phyloP scores from a whole-genome alignment of 2,329 filamentous ascomycete genomes.

The Aspergillus cejpii region DNA sequence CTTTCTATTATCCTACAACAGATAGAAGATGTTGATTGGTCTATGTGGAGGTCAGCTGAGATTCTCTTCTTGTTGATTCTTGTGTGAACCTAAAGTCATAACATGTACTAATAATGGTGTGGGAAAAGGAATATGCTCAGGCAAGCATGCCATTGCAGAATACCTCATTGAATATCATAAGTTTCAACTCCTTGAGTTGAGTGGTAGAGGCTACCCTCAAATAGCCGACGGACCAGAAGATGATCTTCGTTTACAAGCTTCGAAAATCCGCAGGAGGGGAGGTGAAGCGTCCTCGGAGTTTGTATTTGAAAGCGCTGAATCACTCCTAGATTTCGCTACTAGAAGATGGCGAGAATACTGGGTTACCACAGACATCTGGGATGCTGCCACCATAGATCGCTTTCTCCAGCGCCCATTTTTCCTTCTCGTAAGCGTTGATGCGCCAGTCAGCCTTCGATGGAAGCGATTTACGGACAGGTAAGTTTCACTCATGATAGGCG shows the following conservation, averaged over 20 bases:
- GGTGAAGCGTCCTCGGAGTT: slow-evolving; percentile 18
- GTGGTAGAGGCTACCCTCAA: slow-evolving; percentile 21
- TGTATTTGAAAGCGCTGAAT: slow-evolving; percentile 57
- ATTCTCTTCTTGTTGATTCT: neutral
- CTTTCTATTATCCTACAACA: slow-evolving; percentile 1
- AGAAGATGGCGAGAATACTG: slow-evolving; percentile 74
- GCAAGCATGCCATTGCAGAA: slow-evolving; percentile 81
- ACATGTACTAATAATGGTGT: slow-evolving; percentile 12
- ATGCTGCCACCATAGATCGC: slow-evolving; percentile 64
- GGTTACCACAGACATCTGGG: slow-evolving; percentile 77
- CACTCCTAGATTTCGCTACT: slow-evolving; percentile 78
- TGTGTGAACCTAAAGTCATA: neutral
- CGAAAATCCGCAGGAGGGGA: slow-evolving; percentile 16
- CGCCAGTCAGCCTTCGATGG: slow-evolving; percentile 79
- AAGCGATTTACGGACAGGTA: slow-evolving; percentile 61
- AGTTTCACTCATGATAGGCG: slow-evolving; percentile 27
- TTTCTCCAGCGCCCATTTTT: slow-evolving; percentile 82
- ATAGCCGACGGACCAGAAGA: slow-evolving; percentile 23
- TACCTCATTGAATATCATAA: slow-evolving; percentile 79
- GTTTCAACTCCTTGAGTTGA: slow-evolving; percentile 67
- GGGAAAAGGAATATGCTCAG: slow-evolving; percentile 73
- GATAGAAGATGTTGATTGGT: slow-evolving; percentile 44
- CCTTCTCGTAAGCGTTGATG: slow-evolving; percentile 84
- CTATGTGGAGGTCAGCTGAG: slow-evolving; percentile 44
- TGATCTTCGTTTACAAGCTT: slow-evolving; percentile 24